These are phyloP conservation scores for Cercospora zeina DNA, from an alignment of 2,329 filamentous ascomycete genomes.

Conservation along the genomic window DNA sequence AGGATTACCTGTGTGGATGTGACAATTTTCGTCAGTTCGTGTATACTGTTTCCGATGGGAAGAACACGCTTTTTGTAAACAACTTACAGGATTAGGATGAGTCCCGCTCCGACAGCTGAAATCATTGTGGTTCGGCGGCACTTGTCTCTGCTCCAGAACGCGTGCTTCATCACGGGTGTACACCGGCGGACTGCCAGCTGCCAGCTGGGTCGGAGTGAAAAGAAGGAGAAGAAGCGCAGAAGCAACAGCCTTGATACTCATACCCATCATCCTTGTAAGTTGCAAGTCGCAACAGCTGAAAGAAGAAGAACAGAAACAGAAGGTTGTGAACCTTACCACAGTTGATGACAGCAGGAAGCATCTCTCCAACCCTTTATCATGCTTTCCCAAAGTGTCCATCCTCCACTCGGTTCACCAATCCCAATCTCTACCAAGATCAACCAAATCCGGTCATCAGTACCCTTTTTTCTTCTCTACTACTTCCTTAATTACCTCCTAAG, in stretches of 20 bases:
- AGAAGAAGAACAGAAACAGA: too few species aligned
- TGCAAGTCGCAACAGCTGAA: too few species aligned
- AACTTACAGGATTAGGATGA: conserved; percentile 30
- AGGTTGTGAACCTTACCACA: too few species aligned
- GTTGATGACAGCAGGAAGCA: too few species aligned
- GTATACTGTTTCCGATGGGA: not conserved
- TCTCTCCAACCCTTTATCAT: not conserved
- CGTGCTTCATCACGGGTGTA: conserved; percentile 6
- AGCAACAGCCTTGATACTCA: conserved; percentile 1
- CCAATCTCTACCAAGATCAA: not conserved
- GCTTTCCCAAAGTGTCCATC: not conserved
- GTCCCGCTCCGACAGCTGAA: conserved; percentile 28
- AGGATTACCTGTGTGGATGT: conserved; percentile 18
- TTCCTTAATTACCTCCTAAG: too few species aligned
- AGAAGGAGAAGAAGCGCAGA: not conserved
- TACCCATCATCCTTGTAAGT: not conserved
- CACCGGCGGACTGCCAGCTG: conserved; percentile 10
- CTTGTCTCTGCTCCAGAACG: conserved; percentile 9
- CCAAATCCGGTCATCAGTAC: not conserved
- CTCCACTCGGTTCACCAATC: too few species aligned
- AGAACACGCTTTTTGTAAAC: not conserved
- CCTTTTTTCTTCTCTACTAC: too few species aligned
- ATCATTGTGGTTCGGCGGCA: conserved; percentile 29
- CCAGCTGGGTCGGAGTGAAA: not conserved
- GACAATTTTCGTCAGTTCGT: not conserved